Base-by-base conservation (phyloP, 2,329 filamentous ascomycete genomes). In the Nakataea oryzae region DNA sequence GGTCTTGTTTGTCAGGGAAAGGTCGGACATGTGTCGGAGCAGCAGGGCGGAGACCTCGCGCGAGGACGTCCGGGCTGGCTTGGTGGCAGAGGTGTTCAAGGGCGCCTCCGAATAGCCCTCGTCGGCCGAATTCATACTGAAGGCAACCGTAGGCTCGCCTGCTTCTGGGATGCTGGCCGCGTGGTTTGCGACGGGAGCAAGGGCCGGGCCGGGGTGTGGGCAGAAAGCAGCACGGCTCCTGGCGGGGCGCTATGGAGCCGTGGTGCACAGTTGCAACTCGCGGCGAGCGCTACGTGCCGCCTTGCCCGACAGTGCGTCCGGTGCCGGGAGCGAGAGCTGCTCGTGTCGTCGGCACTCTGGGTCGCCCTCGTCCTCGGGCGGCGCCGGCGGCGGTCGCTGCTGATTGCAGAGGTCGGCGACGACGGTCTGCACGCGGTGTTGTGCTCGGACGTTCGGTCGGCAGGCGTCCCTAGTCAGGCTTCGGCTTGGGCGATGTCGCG, bases 81-180 rank as follows among this genome's bases (percentile, higher is more conserved):
- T 75, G 54, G 60, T 28, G 62, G 62, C 64, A 75, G 62, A 67
- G 13, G 78, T 74, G 66, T 79, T 81, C 61, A 86, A 74, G 63
- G 83, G 83, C 67, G 93, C 90, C 72, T 95, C 90, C 7, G 90
- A 93, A 73, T 95, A 96, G 69, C 91, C 91, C 76, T 96, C 91
- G 76, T 96, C 91, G 63, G 91, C 82, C 72, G 59, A 61, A 61
- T 61, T 54, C 59, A 61, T 86, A 79, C 63, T 81, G 79, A 21
- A 73, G 59, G 28, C 63, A 62, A 34, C 32, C 7, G 58, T 17
- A 26, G 58, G 41, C 34, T 34, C 54, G 54, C 17, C 13, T 11
- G 41, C 41, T 24, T 17, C 41, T 50, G 41, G 21, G 41, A 50
- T 50, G 41, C 41, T 7, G 41, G 41, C 41, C 41, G 41, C 7